phyloP scores from a whole-genome alignment of 2,329 filamentous ascomycete genomes.

The Beauveria sp. region DNA sequence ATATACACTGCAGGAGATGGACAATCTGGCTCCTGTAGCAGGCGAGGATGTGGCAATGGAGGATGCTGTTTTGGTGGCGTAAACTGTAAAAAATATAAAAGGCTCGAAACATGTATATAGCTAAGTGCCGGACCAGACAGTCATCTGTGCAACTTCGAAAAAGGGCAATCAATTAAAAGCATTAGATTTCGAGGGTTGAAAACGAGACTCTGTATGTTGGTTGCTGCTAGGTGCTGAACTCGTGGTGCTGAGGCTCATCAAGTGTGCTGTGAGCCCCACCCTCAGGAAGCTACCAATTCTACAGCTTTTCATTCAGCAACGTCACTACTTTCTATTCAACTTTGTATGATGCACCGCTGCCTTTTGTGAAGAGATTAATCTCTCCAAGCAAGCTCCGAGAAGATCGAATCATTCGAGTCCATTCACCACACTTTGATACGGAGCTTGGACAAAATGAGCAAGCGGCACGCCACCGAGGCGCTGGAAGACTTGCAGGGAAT shows the following conservation, averaged over 20 bases:
- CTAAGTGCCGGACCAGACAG: too few species aligned
- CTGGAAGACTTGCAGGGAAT: conserved; percentile 48
- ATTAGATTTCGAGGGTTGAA: not conserved
- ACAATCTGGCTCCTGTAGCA: conserved; percentile 51
- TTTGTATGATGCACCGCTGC: not conserved
- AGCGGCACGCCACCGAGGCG: conserved; percentile 53
- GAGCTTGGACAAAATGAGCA: conserved; percentile 30
- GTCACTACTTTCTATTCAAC: not conserved
- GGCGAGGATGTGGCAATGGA: conserved; percentile 25
- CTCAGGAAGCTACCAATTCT: not conserved
- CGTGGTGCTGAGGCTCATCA: not conserved
- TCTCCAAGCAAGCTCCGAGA: not conserved
- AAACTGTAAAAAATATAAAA: conserved; percentile 9
- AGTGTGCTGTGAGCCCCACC: conserved; percentile 1
- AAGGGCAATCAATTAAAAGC: not conserved
- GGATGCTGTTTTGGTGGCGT: conserved; percentile 36
- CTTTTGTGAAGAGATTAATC: not conserved
- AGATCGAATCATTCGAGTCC: not conserved
- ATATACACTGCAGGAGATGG: conserved; percentile 91
- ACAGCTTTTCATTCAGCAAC: not conserved
- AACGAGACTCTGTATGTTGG: not conserved
- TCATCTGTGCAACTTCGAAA: not conserved
- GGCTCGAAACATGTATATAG: conserved; percentile 4
- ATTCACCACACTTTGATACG: not conserved
- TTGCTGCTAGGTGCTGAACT: not conserved